Evolutionary conservation across 2,329 filamentous ascomycete species (phyloP).

Genomic region (Fusarium coffeatum): DNA sequence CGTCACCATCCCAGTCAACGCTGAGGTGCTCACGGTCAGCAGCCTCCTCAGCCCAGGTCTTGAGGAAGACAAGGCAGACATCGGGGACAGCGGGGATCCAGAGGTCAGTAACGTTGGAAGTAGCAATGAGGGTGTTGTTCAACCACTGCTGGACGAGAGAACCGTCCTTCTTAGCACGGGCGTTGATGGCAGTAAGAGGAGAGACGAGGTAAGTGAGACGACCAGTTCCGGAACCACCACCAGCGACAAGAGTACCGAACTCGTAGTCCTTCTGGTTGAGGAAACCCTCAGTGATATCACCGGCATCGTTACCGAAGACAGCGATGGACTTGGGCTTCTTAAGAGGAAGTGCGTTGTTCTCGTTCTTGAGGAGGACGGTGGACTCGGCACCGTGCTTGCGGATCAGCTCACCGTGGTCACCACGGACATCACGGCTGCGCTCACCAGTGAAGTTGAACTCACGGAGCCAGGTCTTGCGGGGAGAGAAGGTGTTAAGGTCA

Average conservation of each 20-base stretch:
- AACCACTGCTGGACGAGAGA: slow-evolving; percentile 60
- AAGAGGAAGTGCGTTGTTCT: slow-evolving; percentile 68
- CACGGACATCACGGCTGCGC: slow-evolving; percentile 62
- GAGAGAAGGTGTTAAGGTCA: slow-evolving; percentile 62
- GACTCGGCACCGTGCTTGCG: slow-evolving; percentile 67
- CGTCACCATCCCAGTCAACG: slow-evolving; percentile 70
- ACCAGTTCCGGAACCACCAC: slow-evolving; percentile 63
- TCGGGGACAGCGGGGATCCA: slow-evolving; percentile 65
- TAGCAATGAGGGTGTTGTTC: slow-evolving; percentile 58
- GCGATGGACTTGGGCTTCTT: slow-evolving; percentile 67
- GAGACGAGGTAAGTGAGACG: slow-evolving; percentile 54
- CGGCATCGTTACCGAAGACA: slow-evolving; percentile 64
- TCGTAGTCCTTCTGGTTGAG: slow-evolving; percentile 73
- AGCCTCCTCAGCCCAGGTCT: slow-evolving; percentile 74
- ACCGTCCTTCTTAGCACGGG: slow-evolving; percentile 59
- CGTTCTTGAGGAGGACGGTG: slow-evolving; percentile 80
- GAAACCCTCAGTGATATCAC: slow-evolving; percentile 70
- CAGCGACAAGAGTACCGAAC: slow-evolving; percentile 66
- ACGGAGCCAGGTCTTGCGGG: slow-evolving; percentile 58
- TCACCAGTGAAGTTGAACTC: slow-evolving; percentile 61
- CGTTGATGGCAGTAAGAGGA: slow-evolving; percentile 55
- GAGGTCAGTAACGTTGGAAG: slow-evolving; percentile 57
- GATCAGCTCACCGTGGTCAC: slow-evolving; percentile 66
- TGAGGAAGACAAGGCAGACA: slow-evolving; percentile 73
- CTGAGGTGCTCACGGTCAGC: slow-evolving; percentile 66